These are phyloP conservation scores for Boletus rufocinnamomeus DNA, from an alignment of 768 basidiomycete species.

Conservation along the genomic window DNA sequence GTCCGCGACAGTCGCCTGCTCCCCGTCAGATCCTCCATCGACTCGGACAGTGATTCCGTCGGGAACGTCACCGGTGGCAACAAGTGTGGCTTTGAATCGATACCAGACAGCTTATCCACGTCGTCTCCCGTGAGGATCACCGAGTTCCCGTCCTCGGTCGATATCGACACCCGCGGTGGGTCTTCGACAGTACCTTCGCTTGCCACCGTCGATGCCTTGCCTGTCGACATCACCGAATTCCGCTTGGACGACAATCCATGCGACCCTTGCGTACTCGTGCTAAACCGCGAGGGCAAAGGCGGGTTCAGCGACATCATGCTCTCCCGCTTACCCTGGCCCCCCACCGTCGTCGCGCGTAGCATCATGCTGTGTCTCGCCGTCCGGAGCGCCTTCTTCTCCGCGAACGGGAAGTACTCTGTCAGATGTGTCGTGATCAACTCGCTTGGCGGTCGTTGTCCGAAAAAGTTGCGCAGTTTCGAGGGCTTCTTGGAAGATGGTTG, in stretches of 20 bases:
- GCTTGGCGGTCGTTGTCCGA: slow-evolving; percentile 95
- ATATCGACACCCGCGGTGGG: slow-evolving; percentile 72
- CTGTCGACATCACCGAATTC: slow-evolving; percentile 38
- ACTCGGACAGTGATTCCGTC: slow-evolving; percentile 78
- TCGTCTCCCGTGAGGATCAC: slow-evolving; percentile 61
- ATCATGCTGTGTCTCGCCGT: slow-evolving; percentile 91
- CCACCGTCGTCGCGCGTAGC: slow-evolving; percentile 49
- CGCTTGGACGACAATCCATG: slow-evolving; percentile 52
- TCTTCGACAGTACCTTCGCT: slow-evolving; percentile 41
- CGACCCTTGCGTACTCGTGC: slow-evolving; percentile 38
- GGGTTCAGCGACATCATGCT: slow-evolving; percentile 47
- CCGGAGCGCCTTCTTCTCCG: slow-evolving; percentile 89
- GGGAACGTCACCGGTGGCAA: slow-evolving; percentile 80
- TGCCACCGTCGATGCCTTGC: slow-evolving; percentile 33
- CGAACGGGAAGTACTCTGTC: slow-evolving; percentile 92
- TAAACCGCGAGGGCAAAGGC: slow-evolving; percentile 41
- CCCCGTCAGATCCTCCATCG: slow-evolving; percentile 58
- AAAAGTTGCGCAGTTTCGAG: slow-evolving; percentile 89
- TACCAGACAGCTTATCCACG: slow-evolving; percentile 33
- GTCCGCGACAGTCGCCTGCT: slow-evolving; percentile 40
- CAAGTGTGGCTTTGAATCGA: slow-evolving; percentile 51
- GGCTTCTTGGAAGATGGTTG: slow-evolving; percentile 43
- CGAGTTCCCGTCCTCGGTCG: slow-evolving; percentile 69
- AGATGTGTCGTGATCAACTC: slow-evolving; percentile 95
- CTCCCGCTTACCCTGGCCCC: slow-evolving; percentile 41